phyloP scores from a whole-genome alignment of 768 basidiomycete species.

The Leccinum uliginosum region DNA sequence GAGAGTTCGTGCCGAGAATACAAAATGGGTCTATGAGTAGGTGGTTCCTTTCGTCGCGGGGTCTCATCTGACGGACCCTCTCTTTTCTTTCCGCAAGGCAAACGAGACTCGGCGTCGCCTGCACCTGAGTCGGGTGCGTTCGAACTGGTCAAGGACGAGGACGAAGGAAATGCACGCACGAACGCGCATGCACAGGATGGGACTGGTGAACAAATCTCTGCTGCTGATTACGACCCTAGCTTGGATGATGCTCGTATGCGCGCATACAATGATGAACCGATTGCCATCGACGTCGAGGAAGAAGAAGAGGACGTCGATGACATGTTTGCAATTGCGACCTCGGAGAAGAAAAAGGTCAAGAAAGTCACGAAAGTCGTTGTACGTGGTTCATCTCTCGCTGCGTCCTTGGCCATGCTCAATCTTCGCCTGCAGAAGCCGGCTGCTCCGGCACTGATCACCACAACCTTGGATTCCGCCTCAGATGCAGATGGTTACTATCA shows the following conservation, averaged over 20 bases:
- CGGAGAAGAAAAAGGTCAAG: constrained; percentile 47
- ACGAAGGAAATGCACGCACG: constrained; percentile 44
- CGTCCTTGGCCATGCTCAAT: constrained; percentile 7
- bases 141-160: constrained; percentile 62
- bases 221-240: constrained; percentile 89
- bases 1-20: constrained; percentile 5
- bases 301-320: constrained; percentile 84
- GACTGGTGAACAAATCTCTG: constrained; percentile 69
- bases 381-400: constrained; percentile 17
- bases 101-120: constrained; percentile 52
- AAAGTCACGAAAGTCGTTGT: constrained; percentile 58
- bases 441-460: constrained; percentile 63
- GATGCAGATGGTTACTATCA: constrained; percentile 96
- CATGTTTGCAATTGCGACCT: constrained; percentile 77
- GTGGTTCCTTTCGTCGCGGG: neutral
- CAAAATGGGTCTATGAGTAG: constrained; percentile 23
- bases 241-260: constrained; percentile 82
- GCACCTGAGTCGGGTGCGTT: constrained; percentile 60
- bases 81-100: constrained; percentile 30
- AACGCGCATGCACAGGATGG: constrained; percentile 44
- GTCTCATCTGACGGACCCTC: neutral
- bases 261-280: constrained; percentile 38
- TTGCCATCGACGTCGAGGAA: constrained; percentile 43
- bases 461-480: constrained; percentile 84
- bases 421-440: constrained; percentile 36